Evolutionary conservation across 2,329 filamentous ascomycete species (phyloP).

Genomic region (Arthrobotrys sphaeroides): DNA sequence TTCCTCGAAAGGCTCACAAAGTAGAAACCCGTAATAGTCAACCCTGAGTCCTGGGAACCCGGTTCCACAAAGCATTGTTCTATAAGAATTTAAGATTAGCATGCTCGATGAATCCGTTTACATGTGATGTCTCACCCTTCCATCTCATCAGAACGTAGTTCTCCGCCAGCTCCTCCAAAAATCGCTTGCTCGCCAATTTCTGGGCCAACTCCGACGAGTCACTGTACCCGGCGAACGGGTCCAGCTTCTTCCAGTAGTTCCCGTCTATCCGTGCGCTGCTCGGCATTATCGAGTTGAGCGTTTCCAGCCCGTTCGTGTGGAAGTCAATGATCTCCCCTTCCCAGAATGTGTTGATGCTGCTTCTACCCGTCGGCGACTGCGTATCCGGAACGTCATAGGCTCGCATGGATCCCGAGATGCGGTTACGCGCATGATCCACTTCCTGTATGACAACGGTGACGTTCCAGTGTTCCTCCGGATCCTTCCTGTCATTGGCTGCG

Average conservation of each 20-base stretch:
- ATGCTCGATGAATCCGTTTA: constrained; percentile 58
- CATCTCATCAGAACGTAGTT: constrained; percentile 69
- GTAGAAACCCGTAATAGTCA: constrained; percentile 68
- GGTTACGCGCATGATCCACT: constrained; percentile 70
- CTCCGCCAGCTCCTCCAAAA: constrained; percentile 61
- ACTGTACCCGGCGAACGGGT: constrained; percentile 61
- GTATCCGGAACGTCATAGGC: constrained; percentile 72
- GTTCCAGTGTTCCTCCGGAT: constrained; percentile 71
- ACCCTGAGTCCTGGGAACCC: constrained; percentile 61
- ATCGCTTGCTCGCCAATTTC: constrained; percentile 62
- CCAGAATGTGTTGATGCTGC: constrained; percentile 72
- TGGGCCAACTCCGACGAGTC: constrained; percentile 63
- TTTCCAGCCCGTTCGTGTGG: constrained; percentile 61
- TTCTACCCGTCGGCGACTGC: constrained; percentile 57
- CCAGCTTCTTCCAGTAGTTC: constrained; percentile 59
- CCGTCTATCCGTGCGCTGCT: constrained; percentile 60
- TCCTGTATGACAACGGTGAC: constrained; percentile 73
- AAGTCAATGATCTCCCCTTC: constrained; percentile 77
- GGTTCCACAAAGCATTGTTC: constrained; percentile 59
- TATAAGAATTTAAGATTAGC: constrained; percentile 35
- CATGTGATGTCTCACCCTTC: constrained; percentile 64
- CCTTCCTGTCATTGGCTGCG: constrained; percentile 35
- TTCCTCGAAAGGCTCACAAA: constrained; percentile 65
- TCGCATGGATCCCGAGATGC: constrained; percentile 74
- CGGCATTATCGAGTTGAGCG: constrained; percentile 61